Conservation (phyloP, 768 basidiomycete species). For the Rhizopogon salebrosus region DNA sequence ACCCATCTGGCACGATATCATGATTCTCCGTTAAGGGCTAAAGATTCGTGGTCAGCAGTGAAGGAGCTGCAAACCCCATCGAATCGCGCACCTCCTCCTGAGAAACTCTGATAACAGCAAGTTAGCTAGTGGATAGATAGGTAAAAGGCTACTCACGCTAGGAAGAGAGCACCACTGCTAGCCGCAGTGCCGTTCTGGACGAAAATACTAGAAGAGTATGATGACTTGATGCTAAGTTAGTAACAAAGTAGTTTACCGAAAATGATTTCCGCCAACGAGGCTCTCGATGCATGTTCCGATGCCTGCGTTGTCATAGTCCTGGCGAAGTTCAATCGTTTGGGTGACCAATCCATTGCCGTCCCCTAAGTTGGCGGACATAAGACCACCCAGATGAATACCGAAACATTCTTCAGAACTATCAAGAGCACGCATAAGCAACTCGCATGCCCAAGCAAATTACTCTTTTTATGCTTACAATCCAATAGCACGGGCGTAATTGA, state of each 20-base stretch:
- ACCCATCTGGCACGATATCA: slow-evolving; percentile 41
- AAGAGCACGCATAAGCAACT: slow-evolving; percentile 2
- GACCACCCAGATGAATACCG: slow-evolving; percentile 28
- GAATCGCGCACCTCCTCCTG: slow-evolving; percentile 33
- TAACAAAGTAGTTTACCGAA: slow-evolving; percentile 27
- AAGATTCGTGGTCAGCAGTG: neutral
- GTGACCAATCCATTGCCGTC: slow-evolving; percentile 41
- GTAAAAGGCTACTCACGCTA: slow-evolving; percentile 38
- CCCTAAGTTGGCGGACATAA: slow-evolving; percentile 41
- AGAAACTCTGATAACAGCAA: slow-evolving; percentile 33
- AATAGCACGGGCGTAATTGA: slow-evolving; percentile 57
- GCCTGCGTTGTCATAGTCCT: slow-evolving; percentile 32
- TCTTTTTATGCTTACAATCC: slow-evolving; percentile 45
- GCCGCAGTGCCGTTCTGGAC: slow-evolving; percentile 55
- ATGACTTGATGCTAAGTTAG: neutral
- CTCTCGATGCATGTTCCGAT: slow-evolving; percentile 44
- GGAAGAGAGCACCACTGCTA: slow-evolving; percentile 46
- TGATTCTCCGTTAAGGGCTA: slow-evolving; percentile 32
- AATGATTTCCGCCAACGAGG: slow-evolving; percentile 43
- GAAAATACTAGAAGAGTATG: slow-evolving; percentile 34
- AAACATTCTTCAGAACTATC: slow-evolving; percentile 37
- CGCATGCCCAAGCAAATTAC: neutral
- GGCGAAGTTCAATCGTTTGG: slow-evolving; percentile 39
- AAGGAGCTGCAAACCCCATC: neutral
- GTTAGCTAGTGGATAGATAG: neutral